Conservation (phyloP, 2,329 filamentous ascomycete species). For the Verruconis gallopava region DNA sequence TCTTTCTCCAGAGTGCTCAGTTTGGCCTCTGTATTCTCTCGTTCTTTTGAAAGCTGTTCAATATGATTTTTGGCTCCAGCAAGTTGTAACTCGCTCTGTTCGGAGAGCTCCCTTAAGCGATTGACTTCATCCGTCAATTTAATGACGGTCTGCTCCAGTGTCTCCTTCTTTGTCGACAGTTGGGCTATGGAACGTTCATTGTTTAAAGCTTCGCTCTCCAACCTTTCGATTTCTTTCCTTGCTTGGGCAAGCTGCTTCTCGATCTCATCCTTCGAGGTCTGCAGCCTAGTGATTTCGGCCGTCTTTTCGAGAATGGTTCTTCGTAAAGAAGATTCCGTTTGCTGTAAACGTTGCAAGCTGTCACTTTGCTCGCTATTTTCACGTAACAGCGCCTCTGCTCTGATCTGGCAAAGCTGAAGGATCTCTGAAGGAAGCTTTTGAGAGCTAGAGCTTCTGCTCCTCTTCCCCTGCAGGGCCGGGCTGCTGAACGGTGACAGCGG, state of each 20-base stretch:
- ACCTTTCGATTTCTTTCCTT: background rate
- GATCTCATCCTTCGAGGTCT: background rate
- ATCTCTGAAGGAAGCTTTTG: slow-evolving; percentile 6
- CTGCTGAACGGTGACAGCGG: slow-evolving; percentile 2
- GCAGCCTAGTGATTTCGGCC: background rate
- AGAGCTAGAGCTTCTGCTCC: background rate
- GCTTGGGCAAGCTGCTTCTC: background rate
- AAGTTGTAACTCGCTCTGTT: background rate
- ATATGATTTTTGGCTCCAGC: background rate
- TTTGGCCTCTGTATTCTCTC: background rate
- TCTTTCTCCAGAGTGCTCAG: no score
- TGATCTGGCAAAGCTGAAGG: slow-evolving; percentile 6
- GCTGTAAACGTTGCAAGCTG: slow-evolving; percentile 4
- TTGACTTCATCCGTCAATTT: no score
- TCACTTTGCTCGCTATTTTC: background rate
- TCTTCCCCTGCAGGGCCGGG: background rate
- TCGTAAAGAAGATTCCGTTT: slow-evolving; percentile 6
- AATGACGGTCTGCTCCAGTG: no score
- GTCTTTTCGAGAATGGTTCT: background rate
- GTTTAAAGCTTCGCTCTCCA: background rate
- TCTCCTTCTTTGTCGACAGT: no score
- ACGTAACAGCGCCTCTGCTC: slow-evolving; percentile 4
- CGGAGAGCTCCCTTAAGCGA: background rate
- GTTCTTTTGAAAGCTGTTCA: background rate
- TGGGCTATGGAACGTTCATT: background rate